Percentiles rank a stretch among this genome's conserved stretches.
These are phyloP conservation scores for Lenwebbia sp. DNA, from an alignment of 345 rosid genomes.

Conservation along the genomic window DNA sequence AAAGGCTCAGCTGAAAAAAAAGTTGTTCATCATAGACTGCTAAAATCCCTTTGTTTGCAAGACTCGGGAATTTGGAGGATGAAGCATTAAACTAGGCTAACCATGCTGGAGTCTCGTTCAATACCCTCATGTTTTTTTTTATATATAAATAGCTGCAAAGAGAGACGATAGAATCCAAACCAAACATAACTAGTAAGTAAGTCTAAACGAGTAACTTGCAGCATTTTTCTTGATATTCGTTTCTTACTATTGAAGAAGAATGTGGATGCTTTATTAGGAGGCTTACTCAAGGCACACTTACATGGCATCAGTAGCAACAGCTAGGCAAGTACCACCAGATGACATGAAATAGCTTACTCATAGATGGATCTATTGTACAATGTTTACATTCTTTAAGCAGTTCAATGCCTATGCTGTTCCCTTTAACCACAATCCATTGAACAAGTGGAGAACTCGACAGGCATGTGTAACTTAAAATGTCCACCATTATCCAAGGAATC, in stretches of 20 bases:
- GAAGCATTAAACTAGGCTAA: neutral
- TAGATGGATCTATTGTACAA: neutral
- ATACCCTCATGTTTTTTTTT: neutral
- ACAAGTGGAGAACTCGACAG: neutral
- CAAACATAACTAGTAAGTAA: neutral
- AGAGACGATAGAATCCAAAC: neutral
- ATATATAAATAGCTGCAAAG: neutral
- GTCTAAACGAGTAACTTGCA: neutral
- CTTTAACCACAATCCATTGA: neutral
- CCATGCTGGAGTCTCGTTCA: neutral
- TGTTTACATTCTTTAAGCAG: neutral
- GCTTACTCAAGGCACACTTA: neutral
- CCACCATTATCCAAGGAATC: neutral
- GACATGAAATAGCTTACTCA: neutral
- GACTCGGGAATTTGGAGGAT: neutral
- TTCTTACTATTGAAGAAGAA: neutral
- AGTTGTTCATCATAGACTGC: neutral
- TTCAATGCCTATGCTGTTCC: neutral
- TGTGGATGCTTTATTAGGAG: neutral
- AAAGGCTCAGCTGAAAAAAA: neutral
- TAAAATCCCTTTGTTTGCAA: neutral
- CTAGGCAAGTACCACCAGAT: neutral
- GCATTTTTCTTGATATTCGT: neutral
- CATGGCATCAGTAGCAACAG: neutral
- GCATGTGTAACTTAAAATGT: neutral